Evolutionary conservation across 1,284 basidiomycete species (phyloP).

Genomic region (Porogramme epimiltina): DNA sequence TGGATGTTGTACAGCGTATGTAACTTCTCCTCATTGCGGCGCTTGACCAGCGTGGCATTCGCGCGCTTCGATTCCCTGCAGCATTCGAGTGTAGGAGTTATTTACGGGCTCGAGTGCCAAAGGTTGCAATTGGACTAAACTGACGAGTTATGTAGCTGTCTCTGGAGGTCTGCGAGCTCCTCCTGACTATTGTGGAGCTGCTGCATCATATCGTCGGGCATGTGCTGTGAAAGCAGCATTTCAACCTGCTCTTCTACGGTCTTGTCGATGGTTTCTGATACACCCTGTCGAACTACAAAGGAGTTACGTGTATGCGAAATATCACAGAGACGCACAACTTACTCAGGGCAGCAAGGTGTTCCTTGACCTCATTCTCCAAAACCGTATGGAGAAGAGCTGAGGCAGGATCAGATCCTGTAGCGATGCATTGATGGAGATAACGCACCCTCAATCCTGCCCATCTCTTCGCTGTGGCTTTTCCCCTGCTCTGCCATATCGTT

Average conservation of each 20-base stretch:
- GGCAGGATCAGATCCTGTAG: not conserved
- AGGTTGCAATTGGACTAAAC: constrained; percentile 19
- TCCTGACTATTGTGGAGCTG: constrained; percentile 47
- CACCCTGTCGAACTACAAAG: constrained; percentile 43
- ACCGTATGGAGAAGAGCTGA: constrained; percentile 49
- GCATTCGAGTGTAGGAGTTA: too few relatives aligned
- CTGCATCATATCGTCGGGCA: constrained; percentile 47
- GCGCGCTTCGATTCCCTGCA: constrained; percentile 52
- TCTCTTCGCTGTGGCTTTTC: constrained; percentile 41
- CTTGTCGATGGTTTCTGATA: constrained; percentile 46
- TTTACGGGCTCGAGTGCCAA: too few relatives aligned
- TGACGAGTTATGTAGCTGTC: constrained; percentile 57
- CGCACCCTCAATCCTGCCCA: constrained; percentile 49
- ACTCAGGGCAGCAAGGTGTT: constrained; percentile 47
- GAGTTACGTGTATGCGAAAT: not conserved
- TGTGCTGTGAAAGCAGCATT: constrained; percentile 43
- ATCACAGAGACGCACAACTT: constrained; percentile 9
- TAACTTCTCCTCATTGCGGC: constrained; percentile 40
- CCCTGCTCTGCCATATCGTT: constrained; percentile 44
- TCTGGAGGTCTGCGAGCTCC: constrained; percentile 50
- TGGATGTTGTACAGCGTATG: constrained; percentile 47
- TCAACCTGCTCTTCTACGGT: constrained; percentile 49
- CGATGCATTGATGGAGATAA: too few relatives aligned
- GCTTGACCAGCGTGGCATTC: constrained; percentile 47
- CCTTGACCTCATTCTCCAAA: constrained; percentile 44